Evolutionary conservation across 2,329 filamentous ascomycete genomes (phyloP), one percentile per base, ranked within the genome.

Genomic region (Gnomoniopsis smithogilvyi): DNA sequence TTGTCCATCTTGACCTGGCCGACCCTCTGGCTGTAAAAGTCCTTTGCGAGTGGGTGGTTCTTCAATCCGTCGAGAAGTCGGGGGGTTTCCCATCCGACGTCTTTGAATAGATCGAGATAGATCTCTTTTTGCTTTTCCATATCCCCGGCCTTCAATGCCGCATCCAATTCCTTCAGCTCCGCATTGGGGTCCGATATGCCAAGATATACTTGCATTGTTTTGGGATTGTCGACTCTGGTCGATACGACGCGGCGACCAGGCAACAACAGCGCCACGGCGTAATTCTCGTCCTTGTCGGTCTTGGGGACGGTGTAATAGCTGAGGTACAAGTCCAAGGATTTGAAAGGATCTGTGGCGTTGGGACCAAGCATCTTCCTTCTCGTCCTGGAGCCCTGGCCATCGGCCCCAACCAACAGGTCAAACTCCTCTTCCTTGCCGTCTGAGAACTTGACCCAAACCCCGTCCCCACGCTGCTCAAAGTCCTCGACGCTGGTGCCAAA

Each of bases 391-490:
- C 75, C 72, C 19, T 80, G 74, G 0, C 83, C 83, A 59, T 86
- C 83, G 2, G 81, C 80, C 3, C 77, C 81, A 46, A 85, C 74
- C 0, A 85, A 65, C 0, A 85, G 64, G 61, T 85, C 82, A 62
- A 73, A 85, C 2, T 66, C 67, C 21, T 74, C 73, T 3, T 64
- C 67, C 0, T 65, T 65, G 4, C 79, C 79, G 54, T 81, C 74
- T 2, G 72, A 73, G 54, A 85, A 77, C 24, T 50, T 56, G 2
- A 69, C 71, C 8, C 62, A 58, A 8, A 73, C 68, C 1, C 54
- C 56, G 22, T 61, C 56, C 11, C 61, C 65, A 11, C 65, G 63
- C n/a, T 74, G 67, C 26, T 65, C 64, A 46, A 71, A 68, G 38
- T 61, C 58, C 34, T 67, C 63, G 17, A 73, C 57, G 14, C 63